These are phyloP conservation scores for Blastocystis sp. DNA, from an alignment of 352 stramenopile genomes.

Conservation along the genomic window DNA sequence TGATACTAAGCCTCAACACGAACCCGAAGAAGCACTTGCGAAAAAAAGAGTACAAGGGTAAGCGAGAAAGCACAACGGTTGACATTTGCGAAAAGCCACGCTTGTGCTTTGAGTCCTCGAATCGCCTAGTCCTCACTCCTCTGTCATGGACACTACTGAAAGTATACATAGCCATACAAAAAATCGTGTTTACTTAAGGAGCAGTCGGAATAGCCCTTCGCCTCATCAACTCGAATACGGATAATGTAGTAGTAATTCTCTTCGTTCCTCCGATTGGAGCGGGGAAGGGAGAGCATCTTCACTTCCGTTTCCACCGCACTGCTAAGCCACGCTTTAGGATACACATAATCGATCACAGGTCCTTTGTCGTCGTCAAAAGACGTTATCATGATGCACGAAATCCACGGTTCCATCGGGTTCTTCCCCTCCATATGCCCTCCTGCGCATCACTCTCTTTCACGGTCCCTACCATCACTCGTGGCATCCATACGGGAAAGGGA, in stretches of 20 bases:
- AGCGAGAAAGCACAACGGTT: constrained; percentile 18
- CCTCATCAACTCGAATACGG: background rate
- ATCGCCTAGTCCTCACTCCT: background rate
- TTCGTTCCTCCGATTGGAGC: background rate
- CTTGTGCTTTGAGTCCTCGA: constrained; percentile 1
- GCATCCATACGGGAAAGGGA: background rate
- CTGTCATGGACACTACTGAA: background rate
- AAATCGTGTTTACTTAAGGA: constrained; percentile 2
- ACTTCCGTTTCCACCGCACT: background rate
- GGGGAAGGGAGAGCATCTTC: background rate
- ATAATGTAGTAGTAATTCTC: constrained; percentile 2
- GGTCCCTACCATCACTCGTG: background rate
- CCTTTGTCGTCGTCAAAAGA: constrained; percentile 33
- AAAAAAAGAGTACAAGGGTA: constrained; percentile 27
- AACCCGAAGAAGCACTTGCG: background rate
- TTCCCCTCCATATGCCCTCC: background rate
- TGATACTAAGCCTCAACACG: background rate
- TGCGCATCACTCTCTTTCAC: background rate
- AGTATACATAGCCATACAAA: constrained; percentile 35
- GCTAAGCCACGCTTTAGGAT: background rate
- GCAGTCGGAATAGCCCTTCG: background rate
- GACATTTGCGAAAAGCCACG: constrained; percentile 18
- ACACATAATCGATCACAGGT: constrained; percentile 12
- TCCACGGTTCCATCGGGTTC: constrained; percentile 8
- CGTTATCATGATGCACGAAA: background rate